Conservation (phyloP, 192 early-diverging fungal species). For the Linnemannia elongata region DNA sequence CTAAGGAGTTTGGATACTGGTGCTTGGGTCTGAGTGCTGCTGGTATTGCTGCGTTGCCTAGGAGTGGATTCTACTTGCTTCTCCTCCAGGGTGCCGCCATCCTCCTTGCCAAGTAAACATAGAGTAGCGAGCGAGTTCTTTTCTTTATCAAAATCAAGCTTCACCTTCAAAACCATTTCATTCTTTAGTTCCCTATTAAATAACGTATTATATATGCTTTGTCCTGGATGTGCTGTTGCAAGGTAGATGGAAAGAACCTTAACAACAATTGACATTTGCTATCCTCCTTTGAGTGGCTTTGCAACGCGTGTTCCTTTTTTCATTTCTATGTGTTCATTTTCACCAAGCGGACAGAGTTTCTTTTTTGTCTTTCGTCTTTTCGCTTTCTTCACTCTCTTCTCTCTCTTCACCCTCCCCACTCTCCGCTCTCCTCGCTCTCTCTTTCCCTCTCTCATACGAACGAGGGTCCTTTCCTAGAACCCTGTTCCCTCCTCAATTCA, state of each 20-base stretch:
- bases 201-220: not conserved
- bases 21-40: not conserved
- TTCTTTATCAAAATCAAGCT: not conserved
- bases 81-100: constrained; percentile 11
- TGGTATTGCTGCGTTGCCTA: constrained; percentile 3
- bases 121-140: not conserved
- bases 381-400: not conserved
- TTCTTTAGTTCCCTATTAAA: no score
- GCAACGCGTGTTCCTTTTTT: not conserved
- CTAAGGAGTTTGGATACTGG: constrained; percentile 14
- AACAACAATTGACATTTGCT: not conserved
- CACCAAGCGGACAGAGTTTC: not conserved
- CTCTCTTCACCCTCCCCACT: not conserved
- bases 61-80: constrained; percentile 15
- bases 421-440: not conserved
- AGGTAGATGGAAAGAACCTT: not conserved
- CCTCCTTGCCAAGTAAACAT: constrained; percentile 5
- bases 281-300: not conserved
- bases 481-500: no score
- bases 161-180: no score
- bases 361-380: no score
- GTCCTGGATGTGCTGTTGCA: not conserved
- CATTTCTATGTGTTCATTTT: no score
- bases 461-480: no score
- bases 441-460: no score